A percentile compares a stretch with the other conserved stretches of the same genome.
Conservation (phyloP, 768 basidiomycete genomes). For the Tubosaeta sp. region DNA sequence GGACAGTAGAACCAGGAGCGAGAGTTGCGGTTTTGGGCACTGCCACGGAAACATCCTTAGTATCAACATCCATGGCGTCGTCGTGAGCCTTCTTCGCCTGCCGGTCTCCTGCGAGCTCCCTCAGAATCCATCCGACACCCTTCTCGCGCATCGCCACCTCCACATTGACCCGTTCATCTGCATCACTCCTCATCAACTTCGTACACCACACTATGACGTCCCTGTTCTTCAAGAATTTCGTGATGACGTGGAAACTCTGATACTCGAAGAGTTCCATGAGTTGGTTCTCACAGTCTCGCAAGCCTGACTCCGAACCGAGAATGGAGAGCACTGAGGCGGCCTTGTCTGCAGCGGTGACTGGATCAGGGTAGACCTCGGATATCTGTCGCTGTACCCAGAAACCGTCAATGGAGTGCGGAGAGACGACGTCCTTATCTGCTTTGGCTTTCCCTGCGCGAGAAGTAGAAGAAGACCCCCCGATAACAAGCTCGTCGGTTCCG, state of each 20-base stretch:
- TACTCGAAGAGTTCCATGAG: constrained; percentile 97
- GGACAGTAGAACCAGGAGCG: constrained; percentile 80
- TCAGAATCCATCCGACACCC: constrained; percentile 92
- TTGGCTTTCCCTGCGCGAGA: constrained; percentile 44
- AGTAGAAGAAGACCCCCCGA: constrained; percentile 63
- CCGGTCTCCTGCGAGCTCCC: constrained; percentile 81
- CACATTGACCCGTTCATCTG: constrained; percentile 85
- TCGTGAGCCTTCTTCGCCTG: constrained; percentile 46
- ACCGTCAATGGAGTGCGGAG: constrained; percentile 88
- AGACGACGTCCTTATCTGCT: constrained; percentile 73
- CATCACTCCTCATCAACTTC: constrained; percentile 84
- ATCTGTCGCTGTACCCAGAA: constrained; percentile 99
- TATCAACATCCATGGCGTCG: constrained; percentile 81
- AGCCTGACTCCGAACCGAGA: constrained; percentile 79
- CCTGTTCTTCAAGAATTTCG: constrained; percentile 89
- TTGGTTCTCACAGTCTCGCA: constrained; percentile 92
- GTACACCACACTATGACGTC: constrained; percentile 98
- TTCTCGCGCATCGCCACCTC: constrained; percentile 99
- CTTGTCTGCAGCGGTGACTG: constrained; percentile 91
- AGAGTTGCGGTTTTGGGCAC: constrained; percentile 84
- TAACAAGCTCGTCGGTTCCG: constrained; percentile 68
- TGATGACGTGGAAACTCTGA: constrained; percentile 84
- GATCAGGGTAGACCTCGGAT: constrained; percentile 86
- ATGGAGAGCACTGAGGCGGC: constrained; percentile 79
- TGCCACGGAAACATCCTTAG: constrained; percentile 37